A percentile compares a stretch with the other conserved stretches of the same genome.
Conservation (phyloP, 2,329 filamentous ascomycete species). For the Verticillium albo-atrum region DNA sequence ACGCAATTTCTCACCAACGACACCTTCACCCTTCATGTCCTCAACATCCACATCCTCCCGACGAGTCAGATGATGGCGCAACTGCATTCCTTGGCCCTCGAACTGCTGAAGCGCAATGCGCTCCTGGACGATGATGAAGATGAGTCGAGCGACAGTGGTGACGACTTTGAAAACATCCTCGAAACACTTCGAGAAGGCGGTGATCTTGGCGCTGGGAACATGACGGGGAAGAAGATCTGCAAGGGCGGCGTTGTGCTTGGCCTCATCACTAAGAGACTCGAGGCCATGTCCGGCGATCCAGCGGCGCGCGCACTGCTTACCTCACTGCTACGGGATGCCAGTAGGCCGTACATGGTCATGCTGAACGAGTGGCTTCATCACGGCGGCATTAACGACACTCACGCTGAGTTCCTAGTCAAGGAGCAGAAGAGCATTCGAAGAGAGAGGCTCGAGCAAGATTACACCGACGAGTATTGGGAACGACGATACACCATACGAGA, state of each 20-base stretch:
- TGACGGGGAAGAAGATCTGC: constrained; percentile 85
- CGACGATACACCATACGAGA: constrained; percentile 93
- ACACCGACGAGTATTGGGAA: constrained; percentile 99
- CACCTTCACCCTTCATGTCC: constrained; percentile 85
- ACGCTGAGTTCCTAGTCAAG: constrained; percentile 90
- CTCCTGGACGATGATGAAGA: constrained; percentile 74
- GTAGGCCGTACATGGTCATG: constrained; percentile 95
- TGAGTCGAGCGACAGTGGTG: constrained; percentile 66
- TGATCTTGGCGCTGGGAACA: constrained; percentile 71
- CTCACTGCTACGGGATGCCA: constrained; percentile 78
- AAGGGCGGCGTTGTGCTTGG: constrained; percentile 96
- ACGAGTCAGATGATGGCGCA: constrained; percentile 90
- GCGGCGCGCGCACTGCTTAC: constrained; percentile 79
- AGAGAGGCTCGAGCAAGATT: constrained; percentile 89
- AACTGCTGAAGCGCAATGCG: constrained; percentile 83
- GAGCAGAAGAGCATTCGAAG: constrained; percentile 93
- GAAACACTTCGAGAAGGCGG: constrained; percentile 85
- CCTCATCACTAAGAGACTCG: constrained; percentile 76
- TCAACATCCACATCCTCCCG: constrained; percentile 86
- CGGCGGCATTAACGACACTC: constrained; percentile 89
- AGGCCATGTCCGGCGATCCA: constrained; percentile 90
- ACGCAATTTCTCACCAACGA: constrained; percentile 87
- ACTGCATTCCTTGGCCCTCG: constrained; percentile 80
- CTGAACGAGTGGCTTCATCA: constrained; percentile 98
- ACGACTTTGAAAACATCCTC: constrained; percentile 89